A percentile compares a stretch with the other conserved stretches of the same genome.
These are phyloP conservation scores for Thermothielavioides terrestris DNA, from an alignment of 495 filamentous ascomycete genomes.

Conservation along the genomic window DNA sequence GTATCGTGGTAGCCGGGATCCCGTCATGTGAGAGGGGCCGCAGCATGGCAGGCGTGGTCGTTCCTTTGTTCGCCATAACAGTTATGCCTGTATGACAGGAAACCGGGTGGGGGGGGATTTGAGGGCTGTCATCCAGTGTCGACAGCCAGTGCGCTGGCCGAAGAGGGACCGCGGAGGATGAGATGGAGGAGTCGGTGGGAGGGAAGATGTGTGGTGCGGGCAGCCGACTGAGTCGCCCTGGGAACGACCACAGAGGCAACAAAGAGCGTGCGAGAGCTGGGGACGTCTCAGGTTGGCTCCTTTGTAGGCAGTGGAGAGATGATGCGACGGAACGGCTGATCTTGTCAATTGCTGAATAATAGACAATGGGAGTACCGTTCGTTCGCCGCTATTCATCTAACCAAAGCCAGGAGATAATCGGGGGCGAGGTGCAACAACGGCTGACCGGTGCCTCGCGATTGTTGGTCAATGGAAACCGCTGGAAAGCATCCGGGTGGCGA, in stretches of 20 bases:
- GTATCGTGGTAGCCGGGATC: slow-evolving; percentile 3
- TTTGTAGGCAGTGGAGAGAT: not conserved
- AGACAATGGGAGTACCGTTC: slow-evolving; percentile 5
- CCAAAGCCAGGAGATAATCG: not conserved
- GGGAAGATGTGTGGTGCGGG: not conserved
- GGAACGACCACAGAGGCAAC: not conserved
- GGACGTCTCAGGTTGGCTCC: not conserved
- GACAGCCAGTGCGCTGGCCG: not conserved
- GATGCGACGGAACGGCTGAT: not conserved
- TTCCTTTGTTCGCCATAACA: slow-evolving; percentile 17
- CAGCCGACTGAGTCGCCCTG: not conserved
- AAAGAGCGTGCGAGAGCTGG: not conserved
- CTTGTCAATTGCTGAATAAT: slow-evolving; percentile 12
- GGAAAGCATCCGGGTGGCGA: slow-evolving; percentile 20
- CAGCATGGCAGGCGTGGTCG: slow-evolving; percentile 7
- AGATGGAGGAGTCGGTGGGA: not conserved
- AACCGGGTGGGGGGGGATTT: slow-evolving; percentile 15
- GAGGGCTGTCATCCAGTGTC: slow-evolving; percentile 9
- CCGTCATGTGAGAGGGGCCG: slow-evolving; percentile 6
- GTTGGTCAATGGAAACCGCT: slow-evolving; percentile 19
- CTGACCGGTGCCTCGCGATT: slow-evolving; percentile 3
- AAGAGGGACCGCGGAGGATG: not conserved
- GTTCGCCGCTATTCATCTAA: slow-evolving; percentile 9
- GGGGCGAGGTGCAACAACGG: not conserved
- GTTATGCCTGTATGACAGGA: slow-evolving; percentile 14